Percentiles rank a stretch among this genome's conserved stretches.
These are phyloP conservation scores for Ploettnerulaceae sp. DNA, from an alignment of 2,329 filamentous ascomycete genomes.

Conservation along the genomic window DNA sequence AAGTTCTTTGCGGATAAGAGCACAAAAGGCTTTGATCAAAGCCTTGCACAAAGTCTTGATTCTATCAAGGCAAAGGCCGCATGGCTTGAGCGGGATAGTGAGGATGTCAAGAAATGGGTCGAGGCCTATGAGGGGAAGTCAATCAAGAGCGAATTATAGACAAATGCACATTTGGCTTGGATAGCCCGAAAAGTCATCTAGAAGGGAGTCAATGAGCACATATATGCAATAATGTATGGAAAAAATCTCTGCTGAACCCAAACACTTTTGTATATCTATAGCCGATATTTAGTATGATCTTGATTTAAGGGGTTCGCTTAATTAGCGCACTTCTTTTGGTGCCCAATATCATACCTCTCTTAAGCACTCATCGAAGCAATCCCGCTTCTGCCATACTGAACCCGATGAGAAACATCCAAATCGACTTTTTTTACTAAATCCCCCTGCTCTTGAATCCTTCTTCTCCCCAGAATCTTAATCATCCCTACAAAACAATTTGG, in stretches of 20 bases:
- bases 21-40: conserved; percentile 83
- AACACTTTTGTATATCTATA: no score
- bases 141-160: conserved; percentile 32
- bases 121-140: conserved; percentile 46
- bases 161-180: neutral
- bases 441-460: neutral
- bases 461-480: no score
- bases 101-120: conserved; percentile 71
- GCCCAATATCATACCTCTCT: neutral
- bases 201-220: neutral
- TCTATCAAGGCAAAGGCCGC: conserved; percentile 77
- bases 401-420: neutral
- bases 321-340: neutral
- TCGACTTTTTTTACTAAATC: neutral
- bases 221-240: neutral
- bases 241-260: neutral
- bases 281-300: no score
- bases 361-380: no score
- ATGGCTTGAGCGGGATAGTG: conserved; percentile 72
- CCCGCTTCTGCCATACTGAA: no score
- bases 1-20: conserved; percentile 77
- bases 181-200: neutral
- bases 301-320: neutral
- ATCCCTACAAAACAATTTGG: no score
- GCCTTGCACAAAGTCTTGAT: conserved; percentile 85